Conservation (phyloP, 1,139 yeast genomes). For the Kodamaea sp. region DNA sequence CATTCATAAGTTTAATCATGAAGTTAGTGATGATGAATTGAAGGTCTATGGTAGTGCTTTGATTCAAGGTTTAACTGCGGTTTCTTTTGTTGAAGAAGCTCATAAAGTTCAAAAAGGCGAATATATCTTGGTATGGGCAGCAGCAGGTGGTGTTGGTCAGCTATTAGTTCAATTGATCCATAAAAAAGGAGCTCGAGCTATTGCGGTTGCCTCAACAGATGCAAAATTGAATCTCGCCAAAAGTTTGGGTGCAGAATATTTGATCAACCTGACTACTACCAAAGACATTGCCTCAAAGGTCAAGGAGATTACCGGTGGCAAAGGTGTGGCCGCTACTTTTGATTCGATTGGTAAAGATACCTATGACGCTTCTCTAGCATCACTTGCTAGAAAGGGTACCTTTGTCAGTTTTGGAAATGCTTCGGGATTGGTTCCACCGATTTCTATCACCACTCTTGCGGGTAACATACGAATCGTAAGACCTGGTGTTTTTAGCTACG, state of each 20-base stretch:
- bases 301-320: constrained; percentile 60
- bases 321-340: constrained; percentile 69
- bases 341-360: constrained; percentile 86
- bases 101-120: constrained; percentile 67
- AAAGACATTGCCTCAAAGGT: constrained; percentile 55
- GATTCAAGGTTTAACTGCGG: constrained; percentile 76
- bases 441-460: constrained; percentile 47
- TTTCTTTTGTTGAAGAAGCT: constrained; percentile 64
- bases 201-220: constrained; percentile 77
- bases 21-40: constrained; percentile 42
- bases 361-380: constrained; percentile 59
- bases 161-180: constrained; percentile 61
- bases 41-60: constrained; percentile 57
- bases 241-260: constrained; percentile 68
- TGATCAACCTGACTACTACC: constrained; percentile 56
- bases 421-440: constrained; percentile 77
- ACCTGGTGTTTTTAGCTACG: constrained; percentile 58
- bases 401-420: constrained; percentile 80
- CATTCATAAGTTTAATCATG: constrained; percentile 48
- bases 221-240: constrained; percentile 63
- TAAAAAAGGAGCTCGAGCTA: constrained; percentile 68
- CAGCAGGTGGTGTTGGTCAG: constrained; percentile 91
- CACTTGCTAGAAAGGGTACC: constrained; percentile 68
- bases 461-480: constrained; percentile 63
- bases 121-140: constrained; percentile 75